Evolutionary conservation across 495 filamentous ascomycete species (phyloP).

Genomic region (Lentithecium fluviatile): DNA sequence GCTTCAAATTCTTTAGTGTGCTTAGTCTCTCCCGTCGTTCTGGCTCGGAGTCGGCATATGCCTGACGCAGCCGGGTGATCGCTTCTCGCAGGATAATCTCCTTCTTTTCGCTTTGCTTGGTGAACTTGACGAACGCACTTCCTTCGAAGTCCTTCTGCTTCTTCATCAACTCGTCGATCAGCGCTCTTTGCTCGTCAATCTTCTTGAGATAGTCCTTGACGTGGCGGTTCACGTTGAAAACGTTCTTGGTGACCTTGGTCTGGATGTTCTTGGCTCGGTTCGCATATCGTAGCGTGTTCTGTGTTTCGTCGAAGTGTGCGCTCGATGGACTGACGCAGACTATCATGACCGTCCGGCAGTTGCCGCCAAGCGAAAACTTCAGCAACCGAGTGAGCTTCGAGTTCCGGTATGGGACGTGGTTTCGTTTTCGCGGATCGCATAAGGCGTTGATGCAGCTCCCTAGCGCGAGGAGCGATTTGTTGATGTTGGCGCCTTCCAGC

Average conservation of each 20-base stretch:
- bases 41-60: conserved; percentile 77
- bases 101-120: conserved; percentile 81
- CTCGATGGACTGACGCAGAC: conserved; percentile 97
- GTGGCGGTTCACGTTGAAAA: conserved; percentile 98
- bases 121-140: conserved; percentile 82
- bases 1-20: conserved; percentile 77
- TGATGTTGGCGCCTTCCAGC: conserved; percentile 96
- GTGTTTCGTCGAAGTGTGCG: conserved; percentile 96
- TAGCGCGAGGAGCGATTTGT: conserved; percentile 91
- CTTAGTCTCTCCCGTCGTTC: conserved; percentile 76
- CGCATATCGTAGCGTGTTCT: conserved; percentile 96
- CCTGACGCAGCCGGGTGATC: conserved; percentile 70
- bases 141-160: conserved; percentile 91
- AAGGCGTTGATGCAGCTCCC: conserved; percentile 99
- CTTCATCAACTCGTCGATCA: conserved; percentile 90
- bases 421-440: conserved; percentile 87
- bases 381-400: conserved; percentile 94
- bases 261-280: conserved; percentile 99
- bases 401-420: conserved; percentile 96
- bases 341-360: conserved; percentile 99
- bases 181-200: conserved; percentile 90
- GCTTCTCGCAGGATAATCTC: conserved; percentile 77
- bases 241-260: conserved; percentile 96
- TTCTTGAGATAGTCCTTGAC: conserved; percentile 98
- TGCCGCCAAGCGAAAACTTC: conserved; percentile 95